These are phyloP conservation scores for Allomyces javanicus DNA, from an alignment of 192 early-diverging fungal species.

Conservation along the genomic window DNA sequence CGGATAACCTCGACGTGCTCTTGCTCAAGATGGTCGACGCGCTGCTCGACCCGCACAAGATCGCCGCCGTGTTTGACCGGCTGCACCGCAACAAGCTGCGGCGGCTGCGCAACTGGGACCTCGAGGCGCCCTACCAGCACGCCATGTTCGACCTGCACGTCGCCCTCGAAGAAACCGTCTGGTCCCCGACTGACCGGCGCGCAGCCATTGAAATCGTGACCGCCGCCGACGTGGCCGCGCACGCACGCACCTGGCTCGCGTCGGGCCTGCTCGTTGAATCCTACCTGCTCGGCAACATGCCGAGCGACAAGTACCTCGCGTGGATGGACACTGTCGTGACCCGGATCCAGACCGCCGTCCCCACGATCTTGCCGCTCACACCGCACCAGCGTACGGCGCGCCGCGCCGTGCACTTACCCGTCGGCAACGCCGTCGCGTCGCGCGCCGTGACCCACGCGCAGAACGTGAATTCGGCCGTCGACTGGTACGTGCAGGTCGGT, in stretches of 20 bases:
- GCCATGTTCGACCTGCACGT: slow-evolving; percentile 53
- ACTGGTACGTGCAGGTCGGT: slow-evolving; percentile 67
- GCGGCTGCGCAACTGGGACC: slow-evolving; percentile 54
- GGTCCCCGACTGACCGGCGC: slow-evolving; percentile 59
- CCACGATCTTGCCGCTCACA: slow-evolving; percentile 27
- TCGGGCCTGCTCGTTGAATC: slow-evolving; percentile 50
- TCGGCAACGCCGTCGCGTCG: slow-evolving; percentile 24
- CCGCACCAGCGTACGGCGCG: slow-evolving; percentile 24
- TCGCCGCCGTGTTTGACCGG: slow-evolving; percentile 50
- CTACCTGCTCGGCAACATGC: slow-evolving; percentile 73
- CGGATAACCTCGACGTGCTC: slow-evolving; percentile 60
- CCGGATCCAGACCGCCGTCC: slow-evolving; percentile 31
- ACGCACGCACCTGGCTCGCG: slow-evolving; percentile 48
- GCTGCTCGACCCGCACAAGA: slow-evolving; percentile 40
- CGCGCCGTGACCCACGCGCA: slow-evolving; percentile 45
- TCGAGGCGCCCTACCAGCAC: slow-evolving; percentile 61
- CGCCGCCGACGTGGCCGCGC: slow-evolving; percentile 47
- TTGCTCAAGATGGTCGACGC: slow-evolving; percentile 46
- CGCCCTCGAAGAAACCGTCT: slow-evolving; percentile 57
- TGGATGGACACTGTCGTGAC: slow-evolving; percentile 34
- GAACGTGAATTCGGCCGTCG: slow-evolving; percentile 77
- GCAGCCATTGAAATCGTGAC: slow-evolving; percentile 47
- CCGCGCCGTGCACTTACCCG: slow-evolving; percentile 31
- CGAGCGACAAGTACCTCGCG: slow-evolving; percentile 39
- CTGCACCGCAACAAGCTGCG: slow-evolving; percentile 59